Conservation (phyloP, 768 basidiomycete species). For the Leccinellum rugosiceps region DNA sequence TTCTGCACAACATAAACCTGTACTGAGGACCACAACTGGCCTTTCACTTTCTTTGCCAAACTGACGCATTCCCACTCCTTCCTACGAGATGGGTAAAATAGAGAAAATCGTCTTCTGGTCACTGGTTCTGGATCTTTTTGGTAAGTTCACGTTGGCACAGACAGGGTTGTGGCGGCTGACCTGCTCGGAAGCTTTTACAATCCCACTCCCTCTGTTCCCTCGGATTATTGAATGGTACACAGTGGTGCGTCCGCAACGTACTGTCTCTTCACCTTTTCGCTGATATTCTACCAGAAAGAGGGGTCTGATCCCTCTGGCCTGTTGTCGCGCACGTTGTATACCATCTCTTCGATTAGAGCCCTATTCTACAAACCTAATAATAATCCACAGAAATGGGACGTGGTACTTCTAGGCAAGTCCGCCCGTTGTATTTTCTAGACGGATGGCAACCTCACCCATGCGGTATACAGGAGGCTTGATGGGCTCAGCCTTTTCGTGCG, state of each 20-base stretch:
- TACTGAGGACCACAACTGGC: neutral
- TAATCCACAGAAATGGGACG: slow-evolving; percentile 83
- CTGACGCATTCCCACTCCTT: neutral
- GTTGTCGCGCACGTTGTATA: slow-evolving; percentile 64
- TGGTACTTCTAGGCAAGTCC: slow-evolving; percentile 81
- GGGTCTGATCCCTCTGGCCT: slow-evolving; percentile 66
- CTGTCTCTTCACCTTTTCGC: neutral
- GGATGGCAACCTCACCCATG: slow-evolving; percentile 5
- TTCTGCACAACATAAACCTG: neutral
- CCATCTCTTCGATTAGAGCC: slow-evolving; percentile 65
- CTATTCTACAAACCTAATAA: slow-evolving; percentile 56
- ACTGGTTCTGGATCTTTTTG: slow-evolving; percentile 83
- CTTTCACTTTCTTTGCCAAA: neutral
- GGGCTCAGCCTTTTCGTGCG: slow-evolving; percentile 91
- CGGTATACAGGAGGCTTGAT: slow-evolving; percentile 67
- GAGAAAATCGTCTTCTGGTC: slow-evolving; percentile 88
- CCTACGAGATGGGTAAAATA: slow-evolving; percentile 53
- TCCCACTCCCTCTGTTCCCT: slow-evolving; percentile 96
- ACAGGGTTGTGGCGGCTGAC: slow-evolving; percentile 7
- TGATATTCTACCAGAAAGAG: slow-evolving; percentile 53
- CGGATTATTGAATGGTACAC: slow-evolving; percentile 94
- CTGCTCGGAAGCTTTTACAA: slow-evolving; percentile 70
- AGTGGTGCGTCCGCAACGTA: slow-evolving; percentile 41
- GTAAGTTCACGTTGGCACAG: slow-evolving; percentile 32
- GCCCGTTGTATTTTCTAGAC: too few species aligned